These are phyloP conservation scores for Phytophthora podocarpi DNA, from an alignment of 352 stramenopile species.

Conservation along the genomic window DNA sequence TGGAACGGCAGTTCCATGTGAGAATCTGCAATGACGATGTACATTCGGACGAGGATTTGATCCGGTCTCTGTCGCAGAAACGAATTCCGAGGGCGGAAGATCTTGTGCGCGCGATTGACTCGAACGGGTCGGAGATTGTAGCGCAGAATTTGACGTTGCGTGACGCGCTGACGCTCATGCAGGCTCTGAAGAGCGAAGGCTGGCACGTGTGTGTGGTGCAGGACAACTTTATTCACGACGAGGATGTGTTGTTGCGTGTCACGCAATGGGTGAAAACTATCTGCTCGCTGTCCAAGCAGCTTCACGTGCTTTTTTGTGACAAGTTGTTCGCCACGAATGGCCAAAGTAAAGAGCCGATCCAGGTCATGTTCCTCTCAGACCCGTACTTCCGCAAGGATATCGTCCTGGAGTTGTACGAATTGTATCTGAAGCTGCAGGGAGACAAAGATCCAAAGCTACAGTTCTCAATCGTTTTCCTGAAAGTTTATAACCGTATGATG, in stretches of 20 bases:
- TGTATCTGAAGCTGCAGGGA: slow-evolving; percentile 95
- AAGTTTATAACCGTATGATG: slow-evolving; percentile 88
- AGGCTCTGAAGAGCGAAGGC: slow-evolving; percentile 75
- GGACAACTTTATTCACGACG: slow-evolving; percentile 71
- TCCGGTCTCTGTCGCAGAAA: slow-evolving; percentile 89
- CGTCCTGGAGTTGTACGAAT: slow-evolving; percentile 88
- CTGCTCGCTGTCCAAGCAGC: slow-evolving; percentile 58
- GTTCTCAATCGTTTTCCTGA: slow-evolving; percentile 90
- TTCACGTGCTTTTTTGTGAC: slow-evolving; percentile 70
- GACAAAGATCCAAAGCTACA: slow-evolving; percentile 95
- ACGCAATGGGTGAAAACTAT: slow-evolving; percentile 82
- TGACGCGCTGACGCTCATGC: slow-evolving; percentile 75
- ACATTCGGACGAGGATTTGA: slow-evolving; percentile 97
- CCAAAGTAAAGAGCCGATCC: slow-evolving; percentile 70
- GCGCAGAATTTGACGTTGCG: slow-evolving; percentile 53
- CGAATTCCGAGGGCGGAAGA: slow-evolving; percentile 59
- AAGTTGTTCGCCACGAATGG: slow-evolving; percentile 60
- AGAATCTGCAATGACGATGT: slow-evolving; percentile 98
- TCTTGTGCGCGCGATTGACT: slow-evolving; percentile 77
- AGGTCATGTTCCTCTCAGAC: slow-evolving; percentile 93
- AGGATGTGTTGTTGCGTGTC: slow-evolving; percentile 65
- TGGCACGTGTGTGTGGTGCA: slow-evolving; percentile 87
- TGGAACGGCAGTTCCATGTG: slow-evolving; percentile 84
- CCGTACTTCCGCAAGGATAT: slow-evolving; percentile 96
- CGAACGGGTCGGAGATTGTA: slow-evolving; percentile 76